phyloP scores from a whole-genome alignment of 768 basidiomycete genomes.

The Pulveroboletus sp. region DNA sequence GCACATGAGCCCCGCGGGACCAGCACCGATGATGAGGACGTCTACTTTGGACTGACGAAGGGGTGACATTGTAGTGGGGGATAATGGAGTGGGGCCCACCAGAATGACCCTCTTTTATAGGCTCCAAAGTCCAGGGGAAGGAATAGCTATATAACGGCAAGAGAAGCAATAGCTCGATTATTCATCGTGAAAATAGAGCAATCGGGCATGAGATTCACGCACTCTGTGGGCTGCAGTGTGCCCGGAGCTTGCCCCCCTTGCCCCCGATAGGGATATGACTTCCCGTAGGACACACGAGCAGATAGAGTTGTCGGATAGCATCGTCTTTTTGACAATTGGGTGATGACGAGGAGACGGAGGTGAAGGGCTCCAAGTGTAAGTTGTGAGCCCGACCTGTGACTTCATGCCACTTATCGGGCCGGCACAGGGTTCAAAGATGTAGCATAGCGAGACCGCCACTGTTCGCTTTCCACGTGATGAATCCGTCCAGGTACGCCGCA shows the following conservation, averaged over 20 bases:
- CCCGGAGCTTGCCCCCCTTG: background rate
- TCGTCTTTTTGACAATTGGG: background rate
- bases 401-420: background rate
- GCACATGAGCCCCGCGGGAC: conserved; percentile 40
- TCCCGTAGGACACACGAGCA: conserved; percentile 3
- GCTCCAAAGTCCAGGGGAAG: background rate
- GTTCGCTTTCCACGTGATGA: conserved; percentile 8
- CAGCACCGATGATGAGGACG: conserved; percentile 40
- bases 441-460: background rate
- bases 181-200: background rate
- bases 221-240: background rate
- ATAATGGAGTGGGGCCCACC: background rate
- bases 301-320: background rate
- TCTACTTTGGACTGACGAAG: conserved; percentile 32
- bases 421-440: background rate
- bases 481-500: too few species aligned
- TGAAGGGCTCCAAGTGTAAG: background rate
- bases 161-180: background rate
- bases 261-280: background rate
- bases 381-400: background rate
- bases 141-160: background rate
- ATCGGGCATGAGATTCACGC: background rate
- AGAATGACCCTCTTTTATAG: conserved; percentile 1
- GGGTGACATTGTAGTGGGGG: conserved; percentile 10
- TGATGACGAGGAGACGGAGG: background rate